A percentile compares a stretch with the other conserved stretches of the same genome.
Evolutionary conservation across 805 yeast species (phyloP).

Genomic region (Candida qinlingensis): DNA sequence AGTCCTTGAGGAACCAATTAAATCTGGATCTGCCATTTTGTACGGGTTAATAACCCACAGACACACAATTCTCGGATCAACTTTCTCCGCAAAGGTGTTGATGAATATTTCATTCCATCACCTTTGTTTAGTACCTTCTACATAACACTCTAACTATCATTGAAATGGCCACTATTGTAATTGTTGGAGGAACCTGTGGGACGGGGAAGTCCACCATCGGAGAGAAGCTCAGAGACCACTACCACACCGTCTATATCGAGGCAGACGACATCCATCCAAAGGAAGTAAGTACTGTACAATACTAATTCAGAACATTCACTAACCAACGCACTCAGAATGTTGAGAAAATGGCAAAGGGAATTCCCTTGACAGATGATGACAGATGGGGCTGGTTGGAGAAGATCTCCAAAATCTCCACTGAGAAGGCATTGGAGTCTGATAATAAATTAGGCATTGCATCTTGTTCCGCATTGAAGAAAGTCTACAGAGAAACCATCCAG

Average conservation of each 20-base stretch:
- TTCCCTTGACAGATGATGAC: slow-evolving; percentile 84
- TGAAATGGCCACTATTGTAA: slow-evolving; percentile 34
- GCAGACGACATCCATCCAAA: slow-evolving; percentile 81
- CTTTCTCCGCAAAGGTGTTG: not conserved
- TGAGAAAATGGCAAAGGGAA: slow-evolving; percentile 75
- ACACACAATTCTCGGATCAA: too few species aligned
- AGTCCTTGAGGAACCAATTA: too few species aligned
- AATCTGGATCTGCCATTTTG: not conserved
- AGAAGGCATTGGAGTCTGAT: slow-evolving; percentile 30
- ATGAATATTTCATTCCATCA: not conserved
- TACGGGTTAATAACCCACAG: not conserved
- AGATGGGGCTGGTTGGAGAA: slow-evolving; percentile 82
- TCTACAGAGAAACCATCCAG: slow-evolving; percentile 62
- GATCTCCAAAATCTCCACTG: slow-evolving; percentile 39
- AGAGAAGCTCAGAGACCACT: slow-evolving; percentile 37
- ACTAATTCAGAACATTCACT: not conserved
- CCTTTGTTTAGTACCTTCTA: too few species aligned
- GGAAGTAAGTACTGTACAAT: slow-evolving; percentile 18
- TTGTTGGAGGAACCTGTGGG: slow-evolving; percentile 95
- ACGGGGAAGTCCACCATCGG: slow-evolving; percentile 90
- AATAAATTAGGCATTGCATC: slow-evolving; percentile 47
- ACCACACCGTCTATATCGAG: slow-evolving; percentile 61
- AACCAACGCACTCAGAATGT: slow-evolving; percentile 40
- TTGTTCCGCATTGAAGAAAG: slow-evolving; percentile 79
- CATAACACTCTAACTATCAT: too few species aligned